A percentile compares a stretch with the other conserved stretches of the same genome.
These are phyloP conservation scores for Aspergillus fructus DNA, from an alignment of 2,329 filamentous ascomycete genomes.

Conservation along the genomic window DNA sequence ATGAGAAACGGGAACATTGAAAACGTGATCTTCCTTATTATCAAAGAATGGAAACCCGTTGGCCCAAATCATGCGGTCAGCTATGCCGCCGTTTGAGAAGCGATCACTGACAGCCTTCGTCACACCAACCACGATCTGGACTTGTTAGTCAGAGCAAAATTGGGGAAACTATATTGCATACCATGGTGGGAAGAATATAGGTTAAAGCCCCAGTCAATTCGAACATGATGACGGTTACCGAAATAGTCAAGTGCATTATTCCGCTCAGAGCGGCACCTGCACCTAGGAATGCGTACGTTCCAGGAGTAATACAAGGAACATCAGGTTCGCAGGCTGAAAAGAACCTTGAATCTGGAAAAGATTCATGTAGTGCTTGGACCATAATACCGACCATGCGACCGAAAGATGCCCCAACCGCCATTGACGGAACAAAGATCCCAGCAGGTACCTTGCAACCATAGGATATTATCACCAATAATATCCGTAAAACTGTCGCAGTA, in stretches of 20 bases:
- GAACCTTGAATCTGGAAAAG: conserved; percentile 77
- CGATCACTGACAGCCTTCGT: conserved; percentile 90
- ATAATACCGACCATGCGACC: conserved; percentile 92
- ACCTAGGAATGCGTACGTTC: conserved; percentile 93
- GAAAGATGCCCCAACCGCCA: conserved; percentile 95
- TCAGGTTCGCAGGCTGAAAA: conserved; percentile 88
- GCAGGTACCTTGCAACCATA: conserved; percentile 98
- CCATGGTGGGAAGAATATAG: conserved; percentile 96
- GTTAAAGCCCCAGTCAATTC: conserved; percentile 95
- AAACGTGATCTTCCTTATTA: conserved; percentile 95
- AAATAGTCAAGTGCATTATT: conserved; percentile 97
- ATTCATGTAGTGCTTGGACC: conserved; percentile 83
- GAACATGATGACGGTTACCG: conserved; percentile 99
- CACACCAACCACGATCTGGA: conserved; percentile 84
- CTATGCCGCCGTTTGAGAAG: conserved; percentile 94
- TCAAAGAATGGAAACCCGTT: conserved; percentile 96
- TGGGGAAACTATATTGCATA: conserved; percentile 28
- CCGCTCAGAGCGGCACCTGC: conserved; percentile 88
- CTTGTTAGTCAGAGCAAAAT: conserved; percentile 4
- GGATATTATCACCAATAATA: conserved; percentile 86
- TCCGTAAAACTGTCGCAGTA: conserved; percentile 76
- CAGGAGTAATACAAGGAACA: conserved; percentile 92
- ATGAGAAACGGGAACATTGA: conserved; percentile 87
- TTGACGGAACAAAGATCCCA: conserved; percentile 96
- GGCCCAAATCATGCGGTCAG: conserved; percentile 98